These are phyloP conservation scores for Plectosphaerella sp. DNA, from an alignment of 2,329 filamentous ascomycete species.

Conservation along the genomic window DNA sequence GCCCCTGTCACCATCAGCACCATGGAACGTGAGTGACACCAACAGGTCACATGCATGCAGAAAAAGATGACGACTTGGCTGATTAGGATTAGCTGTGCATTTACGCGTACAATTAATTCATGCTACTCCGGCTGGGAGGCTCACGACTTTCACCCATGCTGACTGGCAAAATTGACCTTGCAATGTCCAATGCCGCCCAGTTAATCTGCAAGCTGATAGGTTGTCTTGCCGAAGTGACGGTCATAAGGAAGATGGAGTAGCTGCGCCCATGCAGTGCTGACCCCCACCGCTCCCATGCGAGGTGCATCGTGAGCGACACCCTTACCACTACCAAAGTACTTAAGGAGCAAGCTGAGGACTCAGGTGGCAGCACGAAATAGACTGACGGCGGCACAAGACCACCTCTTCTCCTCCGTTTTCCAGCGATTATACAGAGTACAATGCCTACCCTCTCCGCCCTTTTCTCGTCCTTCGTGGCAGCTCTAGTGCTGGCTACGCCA, in stretches of 20 bases:
- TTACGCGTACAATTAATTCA: too few species aligned
- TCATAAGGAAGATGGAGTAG: background rate
- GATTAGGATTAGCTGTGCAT: too few species aligned
- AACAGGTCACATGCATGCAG: too few species aligned
- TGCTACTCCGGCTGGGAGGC: too few species aligned
- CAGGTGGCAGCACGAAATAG: background rate
- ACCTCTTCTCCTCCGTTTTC: background rate
- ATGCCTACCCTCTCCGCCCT: background rate
- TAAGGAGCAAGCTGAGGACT: background rate
- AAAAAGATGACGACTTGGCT: too few species aligned
- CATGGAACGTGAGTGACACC: too few species aligned
- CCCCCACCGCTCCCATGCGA: background rate
- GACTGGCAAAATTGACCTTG: too few species aligned
- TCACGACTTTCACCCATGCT: too few species aligned
- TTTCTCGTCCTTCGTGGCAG: background rate
- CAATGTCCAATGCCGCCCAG: background rate
- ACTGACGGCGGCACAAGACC: background rate
- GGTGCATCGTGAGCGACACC: background rate
- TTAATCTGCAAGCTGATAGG: background rate
- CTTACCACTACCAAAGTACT: background rate
- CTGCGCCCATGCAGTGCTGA: background rate
- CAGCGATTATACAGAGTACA: background rate
- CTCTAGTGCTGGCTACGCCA: background rate
- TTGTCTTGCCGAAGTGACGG: background rate
- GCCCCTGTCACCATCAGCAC: too few species aligned